Evolutionary conservation across 2,329 filamentous ascomycete species (phyloP).

Genomic region (Aspergillus sojae): DNA sequence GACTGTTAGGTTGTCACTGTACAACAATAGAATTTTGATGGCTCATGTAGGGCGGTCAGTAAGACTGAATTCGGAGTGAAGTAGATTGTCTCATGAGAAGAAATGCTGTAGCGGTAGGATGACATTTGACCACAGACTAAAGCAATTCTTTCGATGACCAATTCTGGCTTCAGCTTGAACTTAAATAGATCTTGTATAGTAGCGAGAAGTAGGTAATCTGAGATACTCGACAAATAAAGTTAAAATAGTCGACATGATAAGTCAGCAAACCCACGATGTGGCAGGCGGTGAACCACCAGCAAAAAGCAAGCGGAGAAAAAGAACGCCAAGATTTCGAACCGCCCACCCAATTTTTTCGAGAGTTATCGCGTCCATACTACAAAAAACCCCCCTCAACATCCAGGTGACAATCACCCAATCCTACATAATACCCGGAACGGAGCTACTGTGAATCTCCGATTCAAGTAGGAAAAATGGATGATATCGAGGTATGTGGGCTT

Average conservation of each 20-base stretch:
- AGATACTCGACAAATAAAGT: neutral
- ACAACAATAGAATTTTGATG: neutral
- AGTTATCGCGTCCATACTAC: conserved; percentile 27
- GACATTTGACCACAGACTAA: neutral
- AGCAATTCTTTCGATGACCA: neutral
- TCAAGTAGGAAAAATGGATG: conserved; percentile 33
- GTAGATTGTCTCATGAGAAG: neutral
- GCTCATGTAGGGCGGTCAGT: neutral
- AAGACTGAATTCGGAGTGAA: neutral
- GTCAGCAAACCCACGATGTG: neutral
- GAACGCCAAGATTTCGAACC: conserved; percentile 43
- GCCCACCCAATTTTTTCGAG: conserved; percentile 43
- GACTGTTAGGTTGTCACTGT: neutral
- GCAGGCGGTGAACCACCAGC: conserved; percentile 21
- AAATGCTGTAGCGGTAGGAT: neutral
- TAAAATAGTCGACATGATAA: neutral
- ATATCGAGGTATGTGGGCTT: conserved; percentile 41
- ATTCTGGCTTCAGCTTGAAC: neutral
- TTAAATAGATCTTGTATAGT: neutral
- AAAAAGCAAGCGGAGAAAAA: conserved; percentile 34
- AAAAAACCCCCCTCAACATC: conserved; percentile 15
- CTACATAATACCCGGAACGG: conserved; percentile 1
- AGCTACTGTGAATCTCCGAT: conserved; percentile 6
- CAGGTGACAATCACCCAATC: conserved; percentile 12
- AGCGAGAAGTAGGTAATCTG: neutral